phyloP scores from a whole-genome alignment of 1,284 basidiomycete genomes.

The Marasmius oreades region DNA sequence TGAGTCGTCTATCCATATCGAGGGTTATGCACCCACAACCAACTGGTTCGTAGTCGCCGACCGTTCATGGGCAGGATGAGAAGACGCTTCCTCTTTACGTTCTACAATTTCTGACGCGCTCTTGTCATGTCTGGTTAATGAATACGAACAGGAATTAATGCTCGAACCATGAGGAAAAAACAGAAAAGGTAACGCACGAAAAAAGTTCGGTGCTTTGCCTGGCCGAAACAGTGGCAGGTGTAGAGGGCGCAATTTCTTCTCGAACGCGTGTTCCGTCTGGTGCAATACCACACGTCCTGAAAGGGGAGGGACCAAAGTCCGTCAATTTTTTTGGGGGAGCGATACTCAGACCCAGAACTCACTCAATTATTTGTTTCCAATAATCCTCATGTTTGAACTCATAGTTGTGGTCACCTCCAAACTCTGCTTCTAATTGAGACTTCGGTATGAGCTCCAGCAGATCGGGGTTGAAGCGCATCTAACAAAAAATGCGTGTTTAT shows the following conservation, averaged over 20 bases:
- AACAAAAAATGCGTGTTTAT: background rate
- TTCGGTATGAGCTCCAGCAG: conserved; percentile 71
- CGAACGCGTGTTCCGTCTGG: conserved; percentile 53
- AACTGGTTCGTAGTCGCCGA: background rate
- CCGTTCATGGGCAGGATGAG: background rate
- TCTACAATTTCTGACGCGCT: background rate
- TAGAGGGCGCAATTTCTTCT: conserved; percentile 2
- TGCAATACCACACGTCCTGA: conserved; percentile 56
- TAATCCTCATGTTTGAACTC: conserved; percentile 76
- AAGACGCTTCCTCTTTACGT: background rate
- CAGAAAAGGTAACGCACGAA: background rate
- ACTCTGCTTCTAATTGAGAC: conserved; percentile 78
- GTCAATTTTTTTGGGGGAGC: background rate
- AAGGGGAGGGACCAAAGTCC: conserved; percentile 3
- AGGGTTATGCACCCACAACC: background rate
- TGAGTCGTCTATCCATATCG: too few species aligned
- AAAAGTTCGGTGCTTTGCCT: background rate
- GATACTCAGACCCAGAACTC: conserved; percentile 22
- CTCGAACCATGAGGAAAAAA: background rate
- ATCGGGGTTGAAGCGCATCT: conserved; percentile 89
- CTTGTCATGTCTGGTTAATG: background rate
- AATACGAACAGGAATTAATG: background rate
- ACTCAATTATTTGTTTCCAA: conserved; percentile 77
- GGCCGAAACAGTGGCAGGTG: background rate
- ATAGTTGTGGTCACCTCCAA: conserved; percentile 77